Evolutionary conservation across 2,329 filamentous ascomycete genomes (phyloP), one percentile per base, ranked within the genome.

Genomic region (Penicillium brevicompactum): DNA sequence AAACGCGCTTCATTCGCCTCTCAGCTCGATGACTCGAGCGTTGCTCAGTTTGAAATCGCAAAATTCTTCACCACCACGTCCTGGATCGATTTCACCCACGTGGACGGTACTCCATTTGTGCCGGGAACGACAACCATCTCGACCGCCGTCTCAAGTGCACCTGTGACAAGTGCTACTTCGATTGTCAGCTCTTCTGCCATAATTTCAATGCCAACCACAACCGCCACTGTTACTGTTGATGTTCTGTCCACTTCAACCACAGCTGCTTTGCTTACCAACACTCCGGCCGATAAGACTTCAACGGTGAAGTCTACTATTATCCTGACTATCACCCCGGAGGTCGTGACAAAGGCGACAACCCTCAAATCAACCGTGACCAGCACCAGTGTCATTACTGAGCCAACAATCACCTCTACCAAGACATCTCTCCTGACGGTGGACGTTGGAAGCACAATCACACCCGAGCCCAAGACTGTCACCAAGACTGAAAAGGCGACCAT

Each of bases 81-180:
- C 6, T 78, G 75, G 71, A 78, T 79, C 59, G 72, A 79, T 54
- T 74, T 77, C 51, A 71, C 71, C 2, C 68, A 70, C 37, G 64
- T 78, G 14, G 64, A 70, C 50, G 67, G 70, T 1, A 66, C 69
- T 49, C 76, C 76, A 0, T 79, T 78, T 51, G 58, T 58, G 2
- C 65, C 70, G 10, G 70, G 68, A 1, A 65, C 65, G 21, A 69
- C 67, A n/a, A 50, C 49, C 4, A 52, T 46, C 4, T 53, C 62
- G 4, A 40, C 55, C 10, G 13, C 53, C 4, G 46, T 22, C 6
- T 40, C 42, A 18, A 37, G 34, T 13, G 4, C 13, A 1, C 2
- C 13, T 7, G 14, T 16, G 2, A 37, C 21, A 4, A 27, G 6
- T 31, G 21, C 24, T 8, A 4, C 24, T 9, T 16, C 24, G 4